phyloP scores from a whole-genome alignment of 306 rosid genomes.

The Fragaria vesca region DNA sequence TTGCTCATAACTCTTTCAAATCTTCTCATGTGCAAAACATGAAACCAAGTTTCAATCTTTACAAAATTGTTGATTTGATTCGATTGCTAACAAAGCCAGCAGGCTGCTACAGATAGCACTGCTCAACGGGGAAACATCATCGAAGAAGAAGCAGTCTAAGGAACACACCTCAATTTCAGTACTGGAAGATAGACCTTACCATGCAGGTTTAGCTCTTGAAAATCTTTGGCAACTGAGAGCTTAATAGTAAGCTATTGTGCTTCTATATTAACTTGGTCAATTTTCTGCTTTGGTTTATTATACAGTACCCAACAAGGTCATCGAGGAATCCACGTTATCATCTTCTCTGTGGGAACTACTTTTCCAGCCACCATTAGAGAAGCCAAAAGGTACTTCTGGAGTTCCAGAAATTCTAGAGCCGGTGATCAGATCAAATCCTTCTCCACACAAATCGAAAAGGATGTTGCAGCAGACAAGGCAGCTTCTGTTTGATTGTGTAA shows the following conservation, averaged over 20 bases:
- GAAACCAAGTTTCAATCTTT: not conserved
- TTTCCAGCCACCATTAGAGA: constrained; percentile 37
- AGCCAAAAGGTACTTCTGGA: constrained; percentile 18
- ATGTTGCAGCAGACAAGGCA: constrained; percentile 54
- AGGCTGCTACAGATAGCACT: constrained; percentile 42
- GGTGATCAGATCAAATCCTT: constrained; percentile 27
- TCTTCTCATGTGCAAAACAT: not conserved
- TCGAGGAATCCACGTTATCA: constrained; percentile 53
- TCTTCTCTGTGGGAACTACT: constrained; percentile 55
- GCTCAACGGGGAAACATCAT: constrained; percentile 30
- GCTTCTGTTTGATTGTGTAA: constrained; percentile 64
- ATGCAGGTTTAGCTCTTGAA: constrained; percentile 12
- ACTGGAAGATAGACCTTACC: constrained; percentile 27
- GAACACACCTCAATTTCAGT: constrained; percentile 31
- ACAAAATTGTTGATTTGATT: constrained; percentile 20
- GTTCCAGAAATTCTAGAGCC: constrained; percentile 31
- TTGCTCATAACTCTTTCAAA: constrained; percentile 1
- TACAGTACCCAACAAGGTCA: constrained; percentile 37
- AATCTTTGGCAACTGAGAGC: not conserved
- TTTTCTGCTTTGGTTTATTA: constrained; percentile 20
- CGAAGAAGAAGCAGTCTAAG: constrained; percentile 20
- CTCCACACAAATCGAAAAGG: constrained; percentile 45
- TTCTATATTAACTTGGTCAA: not conserved
- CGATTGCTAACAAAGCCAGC: constrained; percentile 52
- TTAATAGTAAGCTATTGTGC: not conserved